phyloP scores from a whole-genome alignment of 768 basidiomycete species.

The Hygrophorus russula region DNA sequence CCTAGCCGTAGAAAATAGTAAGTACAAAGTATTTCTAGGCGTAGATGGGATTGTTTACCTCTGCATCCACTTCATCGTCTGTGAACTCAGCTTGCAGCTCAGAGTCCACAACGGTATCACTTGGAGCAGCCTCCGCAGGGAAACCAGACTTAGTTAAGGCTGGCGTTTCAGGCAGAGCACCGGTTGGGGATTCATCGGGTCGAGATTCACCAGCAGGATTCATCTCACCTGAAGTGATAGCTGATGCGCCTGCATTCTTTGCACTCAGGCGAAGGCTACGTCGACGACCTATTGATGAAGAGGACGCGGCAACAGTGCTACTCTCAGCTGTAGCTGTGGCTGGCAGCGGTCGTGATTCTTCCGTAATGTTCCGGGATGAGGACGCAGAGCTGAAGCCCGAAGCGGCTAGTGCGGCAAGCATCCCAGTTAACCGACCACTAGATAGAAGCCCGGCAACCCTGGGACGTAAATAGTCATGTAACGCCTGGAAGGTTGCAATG shows the following conservation, averaged over 20 bases:
- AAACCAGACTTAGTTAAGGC: too few species aligned
- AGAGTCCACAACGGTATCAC: constrained; percentile 52
- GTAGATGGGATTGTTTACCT: constrained; percentile 25
- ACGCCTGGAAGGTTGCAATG: constrained; percentile 94
- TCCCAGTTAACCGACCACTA: constrained; percentile 62
- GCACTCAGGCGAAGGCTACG: constrained; percentile 80
- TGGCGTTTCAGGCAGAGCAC: not conserved
- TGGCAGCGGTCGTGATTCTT: constrained; percentile 19
- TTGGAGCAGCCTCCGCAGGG: constrained; percentile 30
- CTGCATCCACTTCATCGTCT: constrained; percentile 81
- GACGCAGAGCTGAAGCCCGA: constrained; percentile 51
- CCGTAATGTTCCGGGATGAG: constrained; percentile 21
- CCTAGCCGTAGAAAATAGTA: not conserved
- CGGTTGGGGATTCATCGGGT: constrained; percentile 5
- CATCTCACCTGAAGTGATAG: not conserved
- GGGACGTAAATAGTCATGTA: constrained; percentile 93
- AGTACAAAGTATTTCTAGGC: not conserved
- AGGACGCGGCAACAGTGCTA: constrained; percentile 13
- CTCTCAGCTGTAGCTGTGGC: constrained; percentile 20
- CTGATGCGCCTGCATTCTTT: constrained; percentile 20
- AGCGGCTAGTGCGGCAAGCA: constrained; percentile 84
- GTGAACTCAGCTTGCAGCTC: constrained; percentile 67
- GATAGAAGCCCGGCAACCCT: constrained; percentile 66
- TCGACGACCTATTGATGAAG: constrained; percentile 45
- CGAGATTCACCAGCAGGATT: not conserved